Evolutionary conservation across 257 asterid genomes (phyloP).

Genomic region (Gynochthodes officinalis): DNA sequence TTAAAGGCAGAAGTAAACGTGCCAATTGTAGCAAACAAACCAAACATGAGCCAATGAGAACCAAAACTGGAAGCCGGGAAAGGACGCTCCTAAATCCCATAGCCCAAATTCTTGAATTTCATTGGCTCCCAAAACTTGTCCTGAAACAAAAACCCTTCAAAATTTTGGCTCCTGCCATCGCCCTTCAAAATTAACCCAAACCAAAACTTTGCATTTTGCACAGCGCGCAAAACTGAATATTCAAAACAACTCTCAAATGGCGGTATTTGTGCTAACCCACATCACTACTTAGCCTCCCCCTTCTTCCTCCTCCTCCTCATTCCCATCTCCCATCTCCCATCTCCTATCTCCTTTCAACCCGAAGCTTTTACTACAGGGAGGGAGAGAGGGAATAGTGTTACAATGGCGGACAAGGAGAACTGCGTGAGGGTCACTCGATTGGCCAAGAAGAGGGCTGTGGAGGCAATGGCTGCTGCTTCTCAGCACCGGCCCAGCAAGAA

Average conservation of each 20-base stretch:
- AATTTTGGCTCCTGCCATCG: not conserved
- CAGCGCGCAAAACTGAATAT: conserved; percentile 27
- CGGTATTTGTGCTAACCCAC: conserved; percentile 16
- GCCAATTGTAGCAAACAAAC: no score
- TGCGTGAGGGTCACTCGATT: conserved; percentile 62
- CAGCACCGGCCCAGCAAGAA: conserved; percentile 38
- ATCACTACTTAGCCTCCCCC: conserved; percentile 14
- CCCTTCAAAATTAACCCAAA: not conserved
- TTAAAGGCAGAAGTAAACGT: no score
- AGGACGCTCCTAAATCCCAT: conserved; percentile 5
- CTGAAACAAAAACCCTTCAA: not conserved
- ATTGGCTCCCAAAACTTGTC: not conserved
- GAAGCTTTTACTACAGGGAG: no score
- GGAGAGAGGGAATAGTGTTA: not conserved
- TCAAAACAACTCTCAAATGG: conserved; percentile 33
- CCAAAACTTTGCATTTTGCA: not conserved
- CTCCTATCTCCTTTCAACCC: not conserved
- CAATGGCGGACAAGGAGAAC: conserved; percentile 69
- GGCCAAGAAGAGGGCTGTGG: conserved; percentile 79
- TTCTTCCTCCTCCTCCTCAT: not conserved
- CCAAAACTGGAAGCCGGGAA: conserved; percentile 23
- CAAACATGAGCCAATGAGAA: no score
- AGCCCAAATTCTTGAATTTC: conserved; percentile 21
- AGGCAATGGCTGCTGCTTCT: conserved; percentile 25
- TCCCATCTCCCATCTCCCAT: not conserved